phyloP scores from a whole-genome alignment of 495 filamentous ascomycete genomes.

The Neurospora hispaniola region DNA sequence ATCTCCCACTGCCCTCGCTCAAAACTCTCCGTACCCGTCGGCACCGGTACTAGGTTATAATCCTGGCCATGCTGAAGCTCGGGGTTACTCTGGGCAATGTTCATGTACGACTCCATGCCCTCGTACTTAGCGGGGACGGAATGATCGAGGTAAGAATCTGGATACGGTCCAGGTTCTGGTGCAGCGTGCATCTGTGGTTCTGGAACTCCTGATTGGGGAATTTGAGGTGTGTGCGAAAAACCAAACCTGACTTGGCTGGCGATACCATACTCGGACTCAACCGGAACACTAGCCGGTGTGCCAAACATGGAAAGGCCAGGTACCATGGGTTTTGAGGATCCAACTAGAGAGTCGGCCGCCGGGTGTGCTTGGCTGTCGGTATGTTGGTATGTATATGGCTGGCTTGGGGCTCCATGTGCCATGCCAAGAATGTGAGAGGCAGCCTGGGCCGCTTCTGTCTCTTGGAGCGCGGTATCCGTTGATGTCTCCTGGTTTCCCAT shows the following conservation, averaged over 20 bases:
- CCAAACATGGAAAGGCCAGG: slow-evolving; percentile 18
- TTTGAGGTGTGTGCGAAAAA: slow-evolving; percentile 21
- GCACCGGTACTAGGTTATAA: neutral
- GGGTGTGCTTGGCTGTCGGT: neutral
- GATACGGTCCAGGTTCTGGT: slow-evolving; percentile 10
- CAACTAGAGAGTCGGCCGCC: slow-evolving; percentile 6
- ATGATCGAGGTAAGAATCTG: slow-evolving; percentile 14
- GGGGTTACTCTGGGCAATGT: slow-evolving; percentile 2
- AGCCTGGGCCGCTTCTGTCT: neutral
- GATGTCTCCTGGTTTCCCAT: neutral
- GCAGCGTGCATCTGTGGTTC: neutral
- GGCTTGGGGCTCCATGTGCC: neutral
- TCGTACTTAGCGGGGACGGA: slow-evolving; percentile 5
- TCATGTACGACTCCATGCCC: slow-evolving; percentile 9
- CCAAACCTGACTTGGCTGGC: slow-evolving; percentile 25
- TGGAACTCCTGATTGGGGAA: neutral
- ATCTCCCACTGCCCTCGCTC: slow-evolving; percentile 16
- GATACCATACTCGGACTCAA: slow-evolving; percentile 10
- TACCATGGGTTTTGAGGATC: slow-evolving; percentile 2
- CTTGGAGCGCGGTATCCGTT: neutral
- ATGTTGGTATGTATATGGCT: neutral
- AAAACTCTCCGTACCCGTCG: slow-evolving; percentile 9
- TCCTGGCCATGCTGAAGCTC: slow-evolving; percentile 3
- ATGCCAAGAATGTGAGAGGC: neutral
- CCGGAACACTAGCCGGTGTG: slow-evolving; percentile 4